Conservation (phyloP, 129 eudicot species). For the Flaveria robusta region DNA sequence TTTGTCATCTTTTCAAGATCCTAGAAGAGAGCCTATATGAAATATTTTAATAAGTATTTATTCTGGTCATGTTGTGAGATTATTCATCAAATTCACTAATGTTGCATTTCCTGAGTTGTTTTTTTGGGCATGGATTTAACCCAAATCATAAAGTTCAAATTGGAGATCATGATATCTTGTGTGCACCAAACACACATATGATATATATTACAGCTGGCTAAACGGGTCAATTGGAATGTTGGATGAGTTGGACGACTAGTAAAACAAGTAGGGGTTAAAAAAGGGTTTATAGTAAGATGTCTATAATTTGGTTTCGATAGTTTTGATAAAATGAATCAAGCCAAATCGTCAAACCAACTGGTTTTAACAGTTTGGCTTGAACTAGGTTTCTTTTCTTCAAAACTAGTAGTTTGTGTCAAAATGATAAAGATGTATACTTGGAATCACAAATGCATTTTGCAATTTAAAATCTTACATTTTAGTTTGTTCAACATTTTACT, state of each 20-base stretch:
- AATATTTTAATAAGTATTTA: constrained; percentile 18
- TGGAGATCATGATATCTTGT: not conserved
- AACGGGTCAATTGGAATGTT: not conserved
- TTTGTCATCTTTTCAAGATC: constrained; percentile 16
- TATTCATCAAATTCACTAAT: constrained; percentile 18
- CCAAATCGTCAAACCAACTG: not conserved
- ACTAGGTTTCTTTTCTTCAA: too few relatives aligned
- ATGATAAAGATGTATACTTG: too few relatives aligned
- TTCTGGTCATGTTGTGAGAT: constrained; percentile 29
- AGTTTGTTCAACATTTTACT: too few relatives aligned
- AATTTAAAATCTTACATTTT: too few relatives aligned
- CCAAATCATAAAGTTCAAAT: not conserved
- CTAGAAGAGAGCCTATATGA: constrained; percentile 27
- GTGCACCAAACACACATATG: not conserved
- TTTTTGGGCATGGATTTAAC: not conserved
- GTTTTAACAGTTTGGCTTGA: too few relatives aligned
- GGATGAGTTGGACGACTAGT: not conserved
- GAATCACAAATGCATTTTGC: too few relatives aligned
- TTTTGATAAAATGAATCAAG: too few relatives aligned
- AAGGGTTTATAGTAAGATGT: too few relatives aligned
- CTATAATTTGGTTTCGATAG: too few relatives aligned
- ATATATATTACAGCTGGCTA: not conserved
- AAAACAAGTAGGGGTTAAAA: not conserved
- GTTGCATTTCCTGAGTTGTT: constrained; percentile 12
- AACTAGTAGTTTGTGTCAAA: too few relatives aligned